phyloP scores from a whole-genome alignment of 306 rosid species.

The Rosa lucieae region DNA sequence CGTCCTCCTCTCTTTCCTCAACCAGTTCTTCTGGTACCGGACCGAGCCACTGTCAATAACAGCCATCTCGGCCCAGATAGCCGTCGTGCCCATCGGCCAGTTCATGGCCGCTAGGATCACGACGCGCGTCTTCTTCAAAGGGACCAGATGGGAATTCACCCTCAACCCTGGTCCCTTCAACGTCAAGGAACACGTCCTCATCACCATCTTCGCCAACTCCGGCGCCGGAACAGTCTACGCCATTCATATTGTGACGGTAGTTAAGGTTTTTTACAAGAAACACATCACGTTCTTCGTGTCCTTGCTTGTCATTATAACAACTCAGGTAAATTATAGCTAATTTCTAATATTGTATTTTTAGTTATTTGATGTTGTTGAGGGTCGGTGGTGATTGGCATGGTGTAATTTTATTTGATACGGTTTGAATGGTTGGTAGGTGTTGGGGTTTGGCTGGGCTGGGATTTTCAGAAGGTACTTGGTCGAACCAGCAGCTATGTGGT shows the following conservation, averaged over 20 bases:
- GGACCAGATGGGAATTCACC: constrained; percentile 61
- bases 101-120: constrained; percentile 73
- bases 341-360: neutral
- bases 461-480: constrained; percentile 79
- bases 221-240: constrained; percentile 96
- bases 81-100: constrained; percentile 84
- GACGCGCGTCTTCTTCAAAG: constrained; percentile 51
- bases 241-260: constrained; percentile 78
- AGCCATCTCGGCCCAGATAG: constrained; percentile 87
- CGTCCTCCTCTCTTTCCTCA: constrained; percentile 66
- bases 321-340: constrained; percentile 52
- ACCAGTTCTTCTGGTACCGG: constrained; percentile 93
- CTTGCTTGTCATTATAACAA: constrained; percentile 66
- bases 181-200: constrained; percentile 86
- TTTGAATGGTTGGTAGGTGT: constrained; percentile 57
- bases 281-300: constrained; percentile 70
- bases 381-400: neutral
- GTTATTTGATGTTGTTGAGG: neutral
- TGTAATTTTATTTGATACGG: neutral
- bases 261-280: constrained; percentile 56
- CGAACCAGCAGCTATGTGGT: constrained; percentile 98
- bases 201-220: constrained; percentile 91
- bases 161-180: constrained; percentile 92
- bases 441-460: constrained; percentile 99
- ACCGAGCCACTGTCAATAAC: constrained; percentile 81